Conservation (phyloP, 2,329 filamentous ascomycete species). For the Phialocephala sp. region DNA sequence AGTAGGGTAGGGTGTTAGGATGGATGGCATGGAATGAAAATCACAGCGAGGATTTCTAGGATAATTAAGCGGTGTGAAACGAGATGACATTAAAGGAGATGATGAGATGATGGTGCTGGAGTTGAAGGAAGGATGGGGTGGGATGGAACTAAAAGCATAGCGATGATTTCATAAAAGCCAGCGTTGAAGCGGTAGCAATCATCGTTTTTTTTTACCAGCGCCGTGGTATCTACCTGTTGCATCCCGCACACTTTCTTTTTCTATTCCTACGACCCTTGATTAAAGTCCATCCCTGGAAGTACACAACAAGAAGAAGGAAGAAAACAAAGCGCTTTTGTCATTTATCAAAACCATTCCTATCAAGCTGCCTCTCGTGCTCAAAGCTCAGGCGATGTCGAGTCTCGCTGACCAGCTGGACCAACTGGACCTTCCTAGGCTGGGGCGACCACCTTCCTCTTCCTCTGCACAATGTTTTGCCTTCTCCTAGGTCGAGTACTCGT, state of each 20-base stretch:
- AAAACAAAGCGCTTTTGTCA: neutral
- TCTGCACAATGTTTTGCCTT: neutral
- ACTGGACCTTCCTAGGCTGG: no score
- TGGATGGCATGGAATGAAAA: neutral
- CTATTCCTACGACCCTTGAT: neutral
- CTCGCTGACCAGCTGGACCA: no score
- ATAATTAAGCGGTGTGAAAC: neutral
- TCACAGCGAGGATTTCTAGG: neutral
- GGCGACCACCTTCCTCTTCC: neutral
- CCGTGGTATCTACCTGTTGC: neutral
- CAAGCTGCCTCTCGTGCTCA: neutral
- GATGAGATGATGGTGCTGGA: no score
- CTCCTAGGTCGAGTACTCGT: slow-evolving; percentile 1
- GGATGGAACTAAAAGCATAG: no score
- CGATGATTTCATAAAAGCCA: no score
- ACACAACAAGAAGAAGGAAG: neutral
- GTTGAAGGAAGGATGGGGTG: no score
- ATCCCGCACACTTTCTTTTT: neutral
- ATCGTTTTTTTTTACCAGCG: slow-evolving; percentile 2
- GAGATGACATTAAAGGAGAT: neutral
- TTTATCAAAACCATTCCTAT: neutral
- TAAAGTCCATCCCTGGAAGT: neutral
- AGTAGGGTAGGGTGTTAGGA: neutral
- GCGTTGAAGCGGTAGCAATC: neutral
- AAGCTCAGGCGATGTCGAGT: neutral